Conservation (phyloP, 495 filamentous ascomycete genomes). For the Aspergillus carlsbadensis region DNA sequence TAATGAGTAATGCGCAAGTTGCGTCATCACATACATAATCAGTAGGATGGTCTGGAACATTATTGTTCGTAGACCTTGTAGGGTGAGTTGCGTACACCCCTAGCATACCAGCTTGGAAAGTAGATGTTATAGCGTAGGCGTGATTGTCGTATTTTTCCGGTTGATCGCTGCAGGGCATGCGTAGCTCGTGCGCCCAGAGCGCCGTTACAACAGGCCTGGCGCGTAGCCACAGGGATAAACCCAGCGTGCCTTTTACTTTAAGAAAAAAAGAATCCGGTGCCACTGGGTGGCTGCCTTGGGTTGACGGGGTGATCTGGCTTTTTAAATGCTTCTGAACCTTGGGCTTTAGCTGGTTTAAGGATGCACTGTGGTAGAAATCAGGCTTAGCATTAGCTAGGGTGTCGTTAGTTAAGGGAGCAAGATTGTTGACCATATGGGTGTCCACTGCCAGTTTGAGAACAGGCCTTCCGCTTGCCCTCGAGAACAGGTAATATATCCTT, state of each 20-base stretch:
- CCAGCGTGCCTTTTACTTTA: conserved; percentile 39
- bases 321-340: conserved; percentile 18
- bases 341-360: conserved; percentile 17
- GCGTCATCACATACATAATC: conserved; percentile 10
- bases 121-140: conserved; percentile 39
- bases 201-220: conserved; percentile 43
- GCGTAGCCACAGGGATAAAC: conserved; percentile 24
- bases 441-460: conserved; percentile 15
- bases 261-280: conserved; percentile 47
- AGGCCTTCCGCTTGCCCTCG: conserved; percentile 21
- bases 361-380: conserved; percentile 20
- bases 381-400: conserved; percentile 15
- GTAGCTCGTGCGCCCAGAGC: conserved; percentile 47
- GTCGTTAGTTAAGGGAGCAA: conserved; percentile 30
- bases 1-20: not conserved
- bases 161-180: conserved; percentile 43
- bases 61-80: not conserved
- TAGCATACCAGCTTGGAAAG: conserved; percentile 13
- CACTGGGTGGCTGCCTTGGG: conserved; percentile 27
- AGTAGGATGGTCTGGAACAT: not conserved
- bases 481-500: conserved; percentile 24
- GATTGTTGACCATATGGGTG: conserved; percentile 33
- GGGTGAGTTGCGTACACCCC: conserved; percentile 18
- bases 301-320: conserved; percentile 38
- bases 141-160: conserved; percentile 42